These are phyloP conservation scores for Angomonas deanei DNA, from an alignment of 208 protist genomes.

Conservation along the genomic window DNA sequence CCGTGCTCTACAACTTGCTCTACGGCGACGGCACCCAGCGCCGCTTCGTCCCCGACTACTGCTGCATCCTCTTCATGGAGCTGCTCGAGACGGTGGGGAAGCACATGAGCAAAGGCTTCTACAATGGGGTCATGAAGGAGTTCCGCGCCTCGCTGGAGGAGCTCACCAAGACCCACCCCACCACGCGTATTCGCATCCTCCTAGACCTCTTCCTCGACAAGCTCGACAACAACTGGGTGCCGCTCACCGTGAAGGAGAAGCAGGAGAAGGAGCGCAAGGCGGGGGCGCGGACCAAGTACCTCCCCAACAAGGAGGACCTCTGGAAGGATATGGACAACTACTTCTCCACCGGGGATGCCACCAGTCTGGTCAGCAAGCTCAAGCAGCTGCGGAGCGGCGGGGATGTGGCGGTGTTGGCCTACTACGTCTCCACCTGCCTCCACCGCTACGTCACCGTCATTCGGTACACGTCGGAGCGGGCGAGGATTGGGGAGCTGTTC, in stretches of 20 bases:
- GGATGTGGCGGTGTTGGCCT: constrained; percentile 41
- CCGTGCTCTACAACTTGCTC: constrained; percentile 69
- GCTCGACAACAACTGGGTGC: constrained; percentile 80
- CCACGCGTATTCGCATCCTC: constrained; percentile 69
- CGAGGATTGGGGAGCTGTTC: constrained; percentile 74
- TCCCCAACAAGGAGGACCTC: constrained; percentile 57
- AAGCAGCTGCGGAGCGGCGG: constrained; percentile 22
- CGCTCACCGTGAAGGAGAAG: constrained; percentile 39
- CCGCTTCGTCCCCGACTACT: constrained; percentile 60
- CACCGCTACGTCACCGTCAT: constrained; percentile 69
- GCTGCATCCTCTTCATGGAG: constrained; percentile 76
- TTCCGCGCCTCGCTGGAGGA: constrained; percentile 44
- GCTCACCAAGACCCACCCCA: constrained; percentile 47
- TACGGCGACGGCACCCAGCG: constrained; percentile 54
- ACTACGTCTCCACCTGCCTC: constrained; percentile 45
- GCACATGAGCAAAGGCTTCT: constrained; percentile 35
- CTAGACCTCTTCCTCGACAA: constrained; percentile 57
- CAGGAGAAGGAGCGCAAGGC: constrained; percentile 5
- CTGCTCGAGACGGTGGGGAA: constrained; percentile 69
- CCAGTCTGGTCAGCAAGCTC: constrained; percentile 50
- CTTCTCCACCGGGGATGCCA: constrained; percentile 49
- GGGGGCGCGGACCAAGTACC: not conserved
- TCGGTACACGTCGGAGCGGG: constrained; percentile 60
- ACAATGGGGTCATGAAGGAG: constrained; percentile 29
- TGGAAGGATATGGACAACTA: constrained; percentile 76